phyloP scores from a whole-genome alignment of 1,284 basidiomycete species.

The Fomes fomentarius region DNA sequence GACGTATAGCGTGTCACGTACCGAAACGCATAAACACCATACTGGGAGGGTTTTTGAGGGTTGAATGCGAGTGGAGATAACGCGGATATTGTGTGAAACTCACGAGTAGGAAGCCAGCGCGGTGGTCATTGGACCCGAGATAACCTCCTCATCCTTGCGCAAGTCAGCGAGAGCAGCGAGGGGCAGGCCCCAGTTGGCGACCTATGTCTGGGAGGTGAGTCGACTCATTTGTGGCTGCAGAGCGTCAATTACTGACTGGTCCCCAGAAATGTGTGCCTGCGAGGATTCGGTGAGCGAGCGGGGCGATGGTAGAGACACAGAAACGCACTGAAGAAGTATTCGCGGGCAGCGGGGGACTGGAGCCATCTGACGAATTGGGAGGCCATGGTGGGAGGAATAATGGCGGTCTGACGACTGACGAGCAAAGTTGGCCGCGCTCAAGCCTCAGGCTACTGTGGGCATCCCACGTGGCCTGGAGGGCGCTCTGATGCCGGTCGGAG shows the following conservation, averaged over 20 bases:
- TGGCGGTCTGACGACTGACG: slow-evolving; percentile 16
- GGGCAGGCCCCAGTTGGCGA: slow-evolving; percentile 97
- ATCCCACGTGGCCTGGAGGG: slow-evolving; percentile 3
- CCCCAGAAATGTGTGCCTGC: slow-evolving; percentile 96
- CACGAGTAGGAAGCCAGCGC: slow-evolving; percentile 91
- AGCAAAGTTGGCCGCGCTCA: not conserved
- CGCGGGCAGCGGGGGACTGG: slow-evolving; percentile 85
- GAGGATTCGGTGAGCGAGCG: slow-evolving; percentile 17
- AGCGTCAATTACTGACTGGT: slow-evolving; percentile 58
- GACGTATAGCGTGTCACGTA: slow-evolving; percentile 30
- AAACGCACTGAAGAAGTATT: slow-evolving; percentile 91
- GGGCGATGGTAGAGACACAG: not conserved
- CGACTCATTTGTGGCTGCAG: slow-evolving; percentile 1
- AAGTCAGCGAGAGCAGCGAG: slow-evolving; percentile 90
- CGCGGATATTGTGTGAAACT: slow-evolving; percentile 43
- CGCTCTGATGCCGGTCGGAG: not conserved
- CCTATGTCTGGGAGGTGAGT: slow-evolving; percentile 46
- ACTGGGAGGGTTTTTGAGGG: slow-evolving; percentile 43
- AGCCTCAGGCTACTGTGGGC: not conserved
- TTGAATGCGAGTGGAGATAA: not conserved
- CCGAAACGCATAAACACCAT: slow-evolving; percentile 96
- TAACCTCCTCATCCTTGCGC: slow-evolving; percentile 91
- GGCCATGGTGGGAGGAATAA: slow-evolving; percentile 55
- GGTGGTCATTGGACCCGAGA: slow-evolving; percentile 94
- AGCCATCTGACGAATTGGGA: slow-evolving; percentile 85